These are phyloP conservation scores for Pyrenochaeta sp. DNA, from an alignment of 2,329 filamentous ascomycete genomes.

Conservation along the genomic window DNA sequence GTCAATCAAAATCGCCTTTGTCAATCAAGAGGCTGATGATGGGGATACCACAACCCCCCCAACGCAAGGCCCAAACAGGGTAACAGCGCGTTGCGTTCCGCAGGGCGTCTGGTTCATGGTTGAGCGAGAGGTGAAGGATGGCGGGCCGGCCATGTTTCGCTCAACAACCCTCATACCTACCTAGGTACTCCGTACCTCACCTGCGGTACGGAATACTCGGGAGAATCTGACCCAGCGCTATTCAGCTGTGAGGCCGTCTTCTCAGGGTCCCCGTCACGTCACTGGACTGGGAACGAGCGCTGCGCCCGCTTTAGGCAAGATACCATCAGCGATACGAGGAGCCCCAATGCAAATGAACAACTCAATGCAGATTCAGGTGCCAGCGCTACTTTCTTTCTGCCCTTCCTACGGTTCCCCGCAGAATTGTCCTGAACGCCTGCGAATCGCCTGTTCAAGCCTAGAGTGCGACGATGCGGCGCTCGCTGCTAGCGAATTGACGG, in stretches of 20 bases:
- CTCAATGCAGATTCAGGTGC: constrained; percentile 1
- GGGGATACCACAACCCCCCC: no score
- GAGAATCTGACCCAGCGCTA: no score
- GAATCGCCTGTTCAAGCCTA: neutral
- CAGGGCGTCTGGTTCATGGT: no score
- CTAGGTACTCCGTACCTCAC: no score
- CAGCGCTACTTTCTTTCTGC: constrained; percentile 2
- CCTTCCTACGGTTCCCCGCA: constrained; percentile 17
- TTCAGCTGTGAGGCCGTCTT: no score
- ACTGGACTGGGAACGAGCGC: no score
- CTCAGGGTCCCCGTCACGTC: neutral
- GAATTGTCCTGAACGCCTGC: neutral
- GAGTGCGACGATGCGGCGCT: neutral
- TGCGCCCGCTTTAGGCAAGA: constrained; percentile 2
- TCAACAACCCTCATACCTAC: no score
- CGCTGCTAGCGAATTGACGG: constrained; percentile 1
- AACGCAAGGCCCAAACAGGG: no score
- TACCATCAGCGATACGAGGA: constrained; percentile 8
- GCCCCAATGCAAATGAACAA: constrained; percentile 2
- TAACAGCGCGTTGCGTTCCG: no score
- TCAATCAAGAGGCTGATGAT: neutral
- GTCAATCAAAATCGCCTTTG: no score
- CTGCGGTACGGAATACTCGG: no score
- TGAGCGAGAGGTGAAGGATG: neutral
- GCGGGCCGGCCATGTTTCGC: no score